Conservation (phyloP, 2,329 filamentous ascomycete species). For the Fusarium devonianum region DNA sequence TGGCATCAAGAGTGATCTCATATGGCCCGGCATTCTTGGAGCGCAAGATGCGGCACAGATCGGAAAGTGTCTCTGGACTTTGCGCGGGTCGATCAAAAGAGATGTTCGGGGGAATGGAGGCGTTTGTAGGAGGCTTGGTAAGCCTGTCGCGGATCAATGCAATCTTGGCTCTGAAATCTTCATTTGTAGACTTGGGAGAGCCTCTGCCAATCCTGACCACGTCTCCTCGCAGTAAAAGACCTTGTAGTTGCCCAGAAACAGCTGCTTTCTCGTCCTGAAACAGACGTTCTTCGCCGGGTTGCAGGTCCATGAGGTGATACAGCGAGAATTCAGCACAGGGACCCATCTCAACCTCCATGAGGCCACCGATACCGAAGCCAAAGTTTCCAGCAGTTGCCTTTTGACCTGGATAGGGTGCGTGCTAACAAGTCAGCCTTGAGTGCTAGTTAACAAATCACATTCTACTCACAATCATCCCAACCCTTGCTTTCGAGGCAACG, state of each 20-base stretch:
- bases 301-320: constrained; percentile 58
- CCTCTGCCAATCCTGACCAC: constrained; percentile 15
- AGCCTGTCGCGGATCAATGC: background rate
- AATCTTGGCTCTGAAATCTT: background rate
- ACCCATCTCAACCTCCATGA: constrained; percentile 43
- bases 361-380: constrained; percentile 45
- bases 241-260: background rate
- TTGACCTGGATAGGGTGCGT: constrained; percentile 57
- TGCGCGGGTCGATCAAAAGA: rapidly evolving
- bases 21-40: constrained; percentile 56
- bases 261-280: rapidly evolving
- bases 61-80: constrained; percentile 29
- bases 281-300: constrained; percentile 37
- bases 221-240: background rate
- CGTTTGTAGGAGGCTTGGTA: background rate
- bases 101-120: background rate
- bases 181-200: rapidly evolving
- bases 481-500: constrained; percentile 40
- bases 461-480: constrained; percentile 41
- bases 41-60: constrained; percentile 52
- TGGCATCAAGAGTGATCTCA: constrained; percentile 60
- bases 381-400: constrained; percentile 62
- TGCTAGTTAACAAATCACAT: rapidly evolving
- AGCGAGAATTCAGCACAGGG: constrained; percentile 54
- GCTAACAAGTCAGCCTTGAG: constrained; percentile 31